Evolutionary conservation across 805 yeast genomes (phyloP).

Genomic region (Cyberlindnera xylosilytica): DNA sequence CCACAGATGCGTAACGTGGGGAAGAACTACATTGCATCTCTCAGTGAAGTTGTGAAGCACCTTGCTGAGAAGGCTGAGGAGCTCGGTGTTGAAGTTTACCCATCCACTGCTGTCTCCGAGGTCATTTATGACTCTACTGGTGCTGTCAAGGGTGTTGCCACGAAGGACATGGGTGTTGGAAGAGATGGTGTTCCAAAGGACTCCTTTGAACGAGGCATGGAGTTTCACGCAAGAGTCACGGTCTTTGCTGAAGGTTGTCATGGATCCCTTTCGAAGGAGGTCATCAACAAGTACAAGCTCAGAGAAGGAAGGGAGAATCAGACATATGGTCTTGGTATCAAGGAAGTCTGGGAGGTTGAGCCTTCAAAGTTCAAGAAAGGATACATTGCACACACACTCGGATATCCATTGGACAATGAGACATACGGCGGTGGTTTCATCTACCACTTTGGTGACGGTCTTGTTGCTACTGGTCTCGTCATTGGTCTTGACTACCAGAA

Average conservation of each 20-base stretch:
- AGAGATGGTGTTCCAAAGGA: slow-evolving; percentile 74
- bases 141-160: slow-evolving; percentile 83
- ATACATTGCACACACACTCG: slow-evolving; percentile 80
- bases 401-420: slow-evolving; percentile 71
- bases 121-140: slow-evolving; percentile 60
- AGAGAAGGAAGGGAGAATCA: slow-evolving; percentile 68
- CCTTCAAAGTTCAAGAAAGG: slow-evolving; percentile 82
- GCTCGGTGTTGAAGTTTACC: slow-evolving; percentile 89
- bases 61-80: slow-evolving; percentile 88
- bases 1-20: slow-evolving; percentile 83
- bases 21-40: slow-evolving; percentile 79
- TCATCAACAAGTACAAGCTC: slow-evolving; percentile 63
- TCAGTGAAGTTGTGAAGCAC: slow-evolving; percentile 77
- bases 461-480: slow-evolving; percentile 91
- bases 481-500: slow-evolving; percentile 91
- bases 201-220: slow-evolving; percentile 95
- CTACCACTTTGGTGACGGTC: slow-evolving; percentile 93
- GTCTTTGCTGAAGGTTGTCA: slow-evolving; percentile 98
- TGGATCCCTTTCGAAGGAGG: slow-evolving; percentile 84
- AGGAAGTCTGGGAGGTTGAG: slow-evolving; percentile 95
- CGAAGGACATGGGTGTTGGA: slow-evolving; percentile 86
- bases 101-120: slow-evolving; percentile 84
- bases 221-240: slow-evolving; percentile 85
- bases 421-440: slow-evolving; percentile 96
- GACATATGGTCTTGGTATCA: slow-evolving; percentile 93